Percentiles rank a stretch among this genome's conserved stretches.
Evolutionary conservation across 2,329 filamentous ascomycete genomes (phyloP).

Genomic region (Talaromyces sp.): DNA sequence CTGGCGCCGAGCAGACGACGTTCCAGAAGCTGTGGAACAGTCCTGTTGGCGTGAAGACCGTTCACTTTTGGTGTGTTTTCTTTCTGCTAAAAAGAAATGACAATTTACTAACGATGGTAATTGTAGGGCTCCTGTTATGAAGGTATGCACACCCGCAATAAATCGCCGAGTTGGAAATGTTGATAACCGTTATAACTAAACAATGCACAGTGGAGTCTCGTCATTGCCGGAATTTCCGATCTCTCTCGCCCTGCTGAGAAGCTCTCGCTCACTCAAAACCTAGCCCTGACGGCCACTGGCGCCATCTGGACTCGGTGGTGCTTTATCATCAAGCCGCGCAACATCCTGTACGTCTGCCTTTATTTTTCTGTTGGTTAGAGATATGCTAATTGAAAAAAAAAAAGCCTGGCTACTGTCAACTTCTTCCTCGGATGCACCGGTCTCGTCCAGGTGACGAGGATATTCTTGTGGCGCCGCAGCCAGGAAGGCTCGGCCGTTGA

Average conservation of each 20-base stretch:
- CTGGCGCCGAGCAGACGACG: constrained; percentile 40
- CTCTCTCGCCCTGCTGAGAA: constrained; percentile 86
- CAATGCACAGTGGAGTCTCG: constrained; percentile 69
- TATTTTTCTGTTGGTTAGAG: not conserved
- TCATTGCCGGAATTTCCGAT: constrained; percentile 87
- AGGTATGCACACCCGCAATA: constrained; percentile 44
- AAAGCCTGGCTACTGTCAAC: constrained; percentile 86
- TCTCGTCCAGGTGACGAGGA: constrained; percentile 73
- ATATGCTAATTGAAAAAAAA: not conserved
- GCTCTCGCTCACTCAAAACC: constrained; percentile 89
- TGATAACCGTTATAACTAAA: not conserved
- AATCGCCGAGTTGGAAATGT: not conserved
- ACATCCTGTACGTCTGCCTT: constrained; percentile 74
- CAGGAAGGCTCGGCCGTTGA: constrained; percentile 46
- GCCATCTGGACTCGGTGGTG: constrained; percentile 99
- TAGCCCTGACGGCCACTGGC: constrained; percentile 82
- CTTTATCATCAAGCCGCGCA: constrained; percentile 90
- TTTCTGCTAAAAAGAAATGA: not conserved
- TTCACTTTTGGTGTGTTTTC: constrained; percentile 81
- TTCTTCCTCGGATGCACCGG: constrained; percentile 94
- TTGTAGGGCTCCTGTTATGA: constrained; percentile 87
- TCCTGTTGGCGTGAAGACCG: constrained; percentile 79
- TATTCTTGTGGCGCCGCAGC: constrained; percentile 56
- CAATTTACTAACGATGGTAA: constrained; percentile 12
- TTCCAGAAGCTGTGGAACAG: constrained; percentile 80